phyloP scores from a whole-genome alignment of 257 asterid species.

The Ophiorrhiza pumila region DNA sequence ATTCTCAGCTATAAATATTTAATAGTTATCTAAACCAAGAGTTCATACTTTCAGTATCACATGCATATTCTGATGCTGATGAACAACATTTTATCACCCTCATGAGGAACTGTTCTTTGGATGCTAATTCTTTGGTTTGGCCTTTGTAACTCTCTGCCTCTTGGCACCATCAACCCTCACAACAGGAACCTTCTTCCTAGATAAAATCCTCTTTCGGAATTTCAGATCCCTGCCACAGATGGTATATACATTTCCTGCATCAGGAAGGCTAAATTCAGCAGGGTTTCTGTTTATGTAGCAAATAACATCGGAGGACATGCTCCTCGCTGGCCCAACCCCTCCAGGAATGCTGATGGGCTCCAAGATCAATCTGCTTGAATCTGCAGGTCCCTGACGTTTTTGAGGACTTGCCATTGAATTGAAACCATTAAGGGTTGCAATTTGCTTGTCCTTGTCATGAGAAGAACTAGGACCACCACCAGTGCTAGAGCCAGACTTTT shows the following conservation, averaged over 20 bases:
- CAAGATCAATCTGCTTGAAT: constrained; percentile 8
- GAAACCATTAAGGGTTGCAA: constrained; percentile 10
- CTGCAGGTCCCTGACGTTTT: constrained; percentile 4
- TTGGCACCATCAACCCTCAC: constrained; percentile 28
- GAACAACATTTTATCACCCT: neutral
- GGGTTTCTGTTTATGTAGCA: constrained; percentile 57
- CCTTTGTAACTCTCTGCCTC: constrained; percentile 35
- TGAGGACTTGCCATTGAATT: neutral
- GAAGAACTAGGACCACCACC: constrained; percentile 5
- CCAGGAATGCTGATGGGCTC: neutral
- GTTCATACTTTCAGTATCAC: neutral
- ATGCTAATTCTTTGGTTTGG: constrained; percentile 21
- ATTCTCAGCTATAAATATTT: neutral
- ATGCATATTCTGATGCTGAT: neutral
- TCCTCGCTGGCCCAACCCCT: constrained; percentile 5
- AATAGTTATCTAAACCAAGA: neutral
- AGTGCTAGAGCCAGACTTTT: constrained; percentile 1
- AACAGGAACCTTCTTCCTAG: constrained; percentile 5
- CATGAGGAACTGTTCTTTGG: neutral
- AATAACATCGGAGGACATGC: neutral
- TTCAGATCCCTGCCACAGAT: constrained; percentile 40
- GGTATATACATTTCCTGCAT: constrained; percentile 45
- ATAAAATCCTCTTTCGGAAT: constrained; percentile 21
- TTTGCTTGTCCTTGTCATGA: constrained; percentile 21
- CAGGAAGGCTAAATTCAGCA: constrained; percentile 58